Base-by-base conservation (phyloP, 1,139 yeast species). In the Kodamaea sp. region DNA sequence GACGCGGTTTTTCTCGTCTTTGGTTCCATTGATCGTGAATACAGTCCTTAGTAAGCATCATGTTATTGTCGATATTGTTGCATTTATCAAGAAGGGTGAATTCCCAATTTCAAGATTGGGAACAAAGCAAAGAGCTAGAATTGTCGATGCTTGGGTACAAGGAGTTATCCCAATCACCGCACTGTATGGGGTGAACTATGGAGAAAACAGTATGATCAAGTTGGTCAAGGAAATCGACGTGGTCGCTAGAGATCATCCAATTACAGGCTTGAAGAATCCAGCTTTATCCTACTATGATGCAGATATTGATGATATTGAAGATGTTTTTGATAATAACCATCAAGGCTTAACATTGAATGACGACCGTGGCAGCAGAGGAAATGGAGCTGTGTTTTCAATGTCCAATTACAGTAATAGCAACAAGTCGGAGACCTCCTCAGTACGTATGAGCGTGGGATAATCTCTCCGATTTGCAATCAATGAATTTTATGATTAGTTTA, bases 21-120 rank as follows among this genome's bases (percentile, higher is more conserved):
- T 92, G 41, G 90, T 89, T 0, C 95, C 97, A 0, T 75, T 90
- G 26, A 75, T 92, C 32, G 88, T 86, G 29, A 83, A 88, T 46
- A 80, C 83, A 4, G 79, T 90, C 1, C 66, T 92, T 47, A 82
- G 87, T 44, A 83, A 78, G 46, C 96, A 90, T 55, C 95, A 89
- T 47, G 63, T 92, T 39, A 76, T 88, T n/a, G 70, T 89, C 28
- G 97, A 92, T 57, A 75, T 89, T 29, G 85, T 94, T 32, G 86
- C 90, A 0, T 92, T 90, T 58, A 79, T 86, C 35, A 78, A 76
- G 37, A 70, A 69, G 33, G 83, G 80, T 0, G 78, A 71, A 28
- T 76, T 83, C 44, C 90, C 89, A 1, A 68, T 74, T 28, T 85
- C 92, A 18, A 65, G 88, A 46, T 63, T 83, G 34, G 89, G 90